Base-by-base conservation (phyloP, 1,139 yeast genomes). In the Protomyces macrosporus region DNA sequence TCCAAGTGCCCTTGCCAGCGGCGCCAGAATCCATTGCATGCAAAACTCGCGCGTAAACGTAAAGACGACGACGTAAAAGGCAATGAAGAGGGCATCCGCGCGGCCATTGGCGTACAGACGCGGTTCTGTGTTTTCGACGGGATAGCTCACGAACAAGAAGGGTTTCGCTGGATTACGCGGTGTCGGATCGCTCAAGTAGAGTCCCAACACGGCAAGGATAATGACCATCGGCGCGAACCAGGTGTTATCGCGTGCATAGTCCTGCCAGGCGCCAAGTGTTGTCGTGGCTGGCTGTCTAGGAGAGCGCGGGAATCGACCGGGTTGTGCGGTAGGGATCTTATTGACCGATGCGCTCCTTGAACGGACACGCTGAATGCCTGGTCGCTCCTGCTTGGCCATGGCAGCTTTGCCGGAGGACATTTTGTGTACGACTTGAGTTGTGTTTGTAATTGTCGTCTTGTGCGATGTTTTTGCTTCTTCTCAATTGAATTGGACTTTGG, bases 41-140 rank as follows among this genome's bases (percentile, higher is more conserved):
- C 84, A 74, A 73, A 93, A 91, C 75, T 93, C 98, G 71, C 99
- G 84, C 69, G 85, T 79, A 73, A 93, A 93, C 0, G 97, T 88
- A 81, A 93, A 91, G 70, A 90, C 86, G 54, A 93, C 76, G 79
- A 93, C 88, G 76, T 88, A 87, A 74, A 83, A 90, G 45, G 80
- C 80, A 32, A 91, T 90, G 78, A 91, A 93, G 52, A 81, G 81
- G 68, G 90, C 82, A 75, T 93, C 99, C 70, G 86, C 84, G 56
- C 74, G 79, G 66, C 99, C 99, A 75, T 95, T 93, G 50, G 89
- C 97, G 73, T 91, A 93, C 71, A 76, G 56, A 4, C 33, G 70
- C 71, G 30, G 69, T 55, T 14, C 69, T 61, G 59, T 64, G 9
- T 61, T 60, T 40, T 55, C 45, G 52, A 63, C 64, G 9, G 68